Evolutionary conservation across 1,284 basidiomycete species (phyloP).

Genomic region (Schizopora paradoxa): DNA sequence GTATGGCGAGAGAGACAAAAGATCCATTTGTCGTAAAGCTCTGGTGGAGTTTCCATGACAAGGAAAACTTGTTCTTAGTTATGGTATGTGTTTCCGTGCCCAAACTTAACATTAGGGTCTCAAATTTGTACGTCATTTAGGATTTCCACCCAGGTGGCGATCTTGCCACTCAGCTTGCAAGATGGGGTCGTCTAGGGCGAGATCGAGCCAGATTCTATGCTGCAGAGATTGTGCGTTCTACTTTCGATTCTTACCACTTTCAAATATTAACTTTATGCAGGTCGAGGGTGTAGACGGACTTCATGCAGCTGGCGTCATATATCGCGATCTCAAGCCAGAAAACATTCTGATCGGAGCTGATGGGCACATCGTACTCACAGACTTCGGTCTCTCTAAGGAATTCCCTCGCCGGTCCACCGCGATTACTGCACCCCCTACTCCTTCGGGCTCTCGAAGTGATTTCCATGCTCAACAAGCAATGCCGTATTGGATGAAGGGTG

Average conservation of each 20-base stretch:
- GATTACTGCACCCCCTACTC: slow-evolving; percentile 50
- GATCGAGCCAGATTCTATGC: slow-evolving; percentile 95
- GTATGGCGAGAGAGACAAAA: slow-evolving; percentile 74
- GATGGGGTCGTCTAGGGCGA: slow-evolving; percentile 88
- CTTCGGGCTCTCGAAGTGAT: slow-evolving; percentile 45
- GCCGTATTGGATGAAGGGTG: slow-evolving; percentile 70
- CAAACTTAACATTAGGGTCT: slow-evolving; percentile 14
- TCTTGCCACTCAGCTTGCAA: slow-evolving; percentile 91
- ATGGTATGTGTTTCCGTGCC: slow-evolving; percentile 65
- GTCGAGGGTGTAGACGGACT: slow-evolving; percentile 89
- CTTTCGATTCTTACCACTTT: not conserved
- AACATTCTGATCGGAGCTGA: slow-evolving; percentile 91
- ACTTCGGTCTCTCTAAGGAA: slow-evolving; percentile 91
- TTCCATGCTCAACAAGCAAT: slow-evolving; percentile 49
- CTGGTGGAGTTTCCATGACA: slow-evolving; percentile 95
- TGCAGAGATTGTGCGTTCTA: slow-evolving; percentile 70
- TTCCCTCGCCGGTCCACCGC: slow-evolving; percentile 54
- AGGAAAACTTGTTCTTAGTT: slow-evolving; percentile 88
- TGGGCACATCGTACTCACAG: slow-evolving; percentile 93
- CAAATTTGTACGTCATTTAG: slow-evolving; percentile 33
- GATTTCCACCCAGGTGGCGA: slow-evolving; percentile 97
- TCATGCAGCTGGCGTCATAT: slow-evolving; percentile 82
- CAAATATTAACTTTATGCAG: slow-evolving; percentile 10
- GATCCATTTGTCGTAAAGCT: slow-evolving; percentile 94
- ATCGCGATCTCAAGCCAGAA: slow-evolving; percentile 89